Percentiles rank a stretch among this genome's conserved stretches.
These are phyloP conservation scores for Botryotinia calthae DNA, from an alignment of 2,329 filamentous ascomycete genomes.

Conservation along the genomic window DNA sequence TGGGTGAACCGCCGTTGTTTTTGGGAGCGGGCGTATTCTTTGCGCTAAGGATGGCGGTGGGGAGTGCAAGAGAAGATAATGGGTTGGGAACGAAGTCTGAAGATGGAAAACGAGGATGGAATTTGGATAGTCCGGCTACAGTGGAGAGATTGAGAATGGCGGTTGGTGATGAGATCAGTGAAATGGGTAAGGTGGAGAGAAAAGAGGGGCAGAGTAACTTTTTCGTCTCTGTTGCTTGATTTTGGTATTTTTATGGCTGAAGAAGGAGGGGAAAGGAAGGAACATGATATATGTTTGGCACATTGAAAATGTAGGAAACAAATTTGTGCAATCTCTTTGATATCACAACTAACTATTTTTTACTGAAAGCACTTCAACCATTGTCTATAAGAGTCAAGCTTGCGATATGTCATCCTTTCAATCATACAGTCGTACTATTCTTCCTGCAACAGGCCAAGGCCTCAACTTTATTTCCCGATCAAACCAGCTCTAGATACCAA, in stretches of 20 bases:
- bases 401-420: background rate
- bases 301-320: background rate
- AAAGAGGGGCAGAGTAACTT: slow-evolving; percentile 36
- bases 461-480: background rate
- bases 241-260: background rate
- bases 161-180: slow-evolving; percentile 39
- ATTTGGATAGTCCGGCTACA: slow-evolving; percentile 49
- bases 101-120: slow-evolving; percentile 47
- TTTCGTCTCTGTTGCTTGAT: slow-evolving; percentile 32
- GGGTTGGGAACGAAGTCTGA: slow-evolving; percentile 47
- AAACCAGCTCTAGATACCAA: background rate
- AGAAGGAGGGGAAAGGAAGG: no score
- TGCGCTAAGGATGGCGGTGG: slow-evolving; percentile 52
- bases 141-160: slow-evolving; percentile 48
- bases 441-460: accelerated
- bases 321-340: background rate
- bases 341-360: background rate
- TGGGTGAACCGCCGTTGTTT: slow-evolving; percentile 62
- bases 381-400: no score
- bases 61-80: slow-evolving; percentile 49
- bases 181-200: slow-evolving; percentile 35
- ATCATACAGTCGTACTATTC: background rate
- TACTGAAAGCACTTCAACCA: no score
- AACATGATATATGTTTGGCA: no score
- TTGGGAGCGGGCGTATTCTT: slow-evolving; percentile 54